phyloP scores from a whole-genome alignment of 2,329 filamentous ascomycete species.

The Stachybotrys chartarum region DNA sequence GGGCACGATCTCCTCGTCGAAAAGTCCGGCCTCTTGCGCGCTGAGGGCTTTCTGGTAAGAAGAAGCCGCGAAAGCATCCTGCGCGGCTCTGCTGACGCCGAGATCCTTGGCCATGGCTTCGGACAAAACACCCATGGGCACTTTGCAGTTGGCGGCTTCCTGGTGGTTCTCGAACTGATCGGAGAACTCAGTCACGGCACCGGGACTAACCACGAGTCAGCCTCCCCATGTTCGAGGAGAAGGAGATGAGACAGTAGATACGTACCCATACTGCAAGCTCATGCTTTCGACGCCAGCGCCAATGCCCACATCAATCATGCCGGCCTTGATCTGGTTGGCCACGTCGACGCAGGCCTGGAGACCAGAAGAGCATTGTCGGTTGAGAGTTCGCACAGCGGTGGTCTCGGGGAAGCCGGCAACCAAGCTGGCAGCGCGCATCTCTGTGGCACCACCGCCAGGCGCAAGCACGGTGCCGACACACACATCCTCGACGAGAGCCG shows the following conservation, averaged over 20 bases:
- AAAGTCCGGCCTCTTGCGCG: slow-evolving; percentile 84
- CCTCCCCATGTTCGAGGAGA: neutral
- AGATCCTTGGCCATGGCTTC: slow-evolving; percentile 92
- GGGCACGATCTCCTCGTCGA: slow-evolving; percentile 85
- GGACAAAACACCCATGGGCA: slow-evolving; percentile 89
- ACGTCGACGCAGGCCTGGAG: slow-evolving; percentile 91
- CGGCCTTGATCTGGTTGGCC: slow-evolving; percentile 81
- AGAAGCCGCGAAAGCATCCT: slow-evolving; percentile 89
- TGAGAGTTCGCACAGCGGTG: slow-evolving; percentile 79
- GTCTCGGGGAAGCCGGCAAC: slow-evolving; percentile 85
- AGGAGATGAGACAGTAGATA: slow-evolving; percentile 4
- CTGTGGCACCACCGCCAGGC: slow-evolving; percentile 89
- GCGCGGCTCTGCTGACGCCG: slow-evolving; percentile 60
- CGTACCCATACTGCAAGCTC: slow-evolving; percentile 82
- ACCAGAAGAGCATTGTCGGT: slow-evolving; percentile 90
- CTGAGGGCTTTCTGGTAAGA: slow-evolving; percentile 86
- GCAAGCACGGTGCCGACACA: slow-evolving; percentile 86
- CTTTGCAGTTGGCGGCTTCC: slow-evolving; percentile 91
- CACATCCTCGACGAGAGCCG: slow-evolving; percentile 82
- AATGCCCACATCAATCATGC: slow-evolving; percentile 93
- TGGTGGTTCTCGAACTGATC: slow-evolving; percentile 75
- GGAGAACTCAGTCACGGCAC: slow-evolving; percentile 87
- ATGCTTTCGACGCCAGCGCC: slow-evolving; percentile 97
- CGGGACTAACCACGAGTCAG: slow-evolving; percentile 45
- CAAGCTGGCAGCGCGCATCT: slow-evolving; percentile 88